These are phyloP conservation scores for Colletotrichum brevisporum DNA, from an alignment of 2,329 filamentous ascomycete genomes.

Conservation along the genomic window DNA sequence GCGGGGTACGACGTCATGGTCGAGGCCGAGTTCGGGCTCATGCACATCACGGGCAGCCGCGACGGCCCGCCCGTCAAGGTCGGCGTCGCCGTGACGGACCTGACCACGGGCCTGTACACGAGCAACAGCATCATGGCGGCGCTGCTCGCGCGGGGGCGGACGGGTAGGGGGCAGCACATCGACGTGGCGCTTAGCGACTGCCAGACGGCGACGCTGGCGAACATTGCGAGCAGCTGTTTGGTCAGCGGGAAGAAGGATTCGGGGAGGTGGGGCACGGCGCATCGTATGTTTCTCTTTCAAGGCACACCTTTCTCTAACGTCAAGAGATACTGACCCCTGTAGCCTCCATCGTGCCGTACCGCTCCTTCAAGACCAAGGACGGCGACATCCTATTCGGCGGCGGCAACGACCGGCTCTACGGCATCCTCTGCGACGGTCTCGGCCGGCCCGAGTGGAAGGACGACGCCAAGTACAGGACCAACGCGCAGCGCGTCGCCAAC, in stretches of 20 bases:
- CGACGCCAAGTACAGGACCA: conserved; percentile 72
- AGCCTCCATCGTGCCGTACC: conserved; percentile 98
- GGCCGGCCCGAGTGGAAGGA: conserved; percentile 72
- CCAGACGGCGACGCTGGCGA: conserved; percentile 94
- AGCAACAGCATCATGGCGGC: conserved; percentile 97
- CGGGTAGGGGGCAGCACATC: conserved; percentile 89
- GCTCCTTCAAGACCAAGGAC: conserved; percentile 82
- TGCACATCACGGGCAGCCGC: conserved; percentile 95
- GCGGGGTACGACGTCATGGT: conserved; percentile 99
- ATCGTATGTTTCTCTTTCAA: conserved; percentile 73
- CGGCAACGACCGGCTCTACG: conserved; percentile 80
- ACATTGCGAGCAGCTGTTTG: conserved; percentile 92
- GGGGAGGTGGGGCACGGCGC: conserved; percentile 95
- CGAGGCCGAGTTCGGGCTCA: conserved; percentile 96
- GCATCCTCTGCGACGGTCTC: conserved; percentile 73
- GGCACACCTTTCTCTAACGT: too few relatives aligned
- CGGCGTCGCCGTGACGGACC: conserved; percentile 94
- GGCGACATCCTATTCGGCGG: conserved; percentile 80
- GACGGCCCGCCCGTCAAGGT: conserved; percentile 96
- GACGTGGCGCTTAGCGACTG: conserved; percentile 94
- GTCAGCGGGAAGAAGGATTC: conserved; percentile 90
- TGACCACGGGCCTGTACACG: conserved; percentile 95
- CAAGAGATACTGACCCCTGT: neutral
- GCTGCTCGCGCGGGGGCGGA: conserved; percentile 80
- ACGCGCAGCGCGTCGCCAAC: conserved; percentile 76